Evolutionary conservation across 1,284 basidiomycete genomes (phyloP), one percentile per base, ranked within the genome.

Genomic region (Malassezia sympodialis): DNA sequence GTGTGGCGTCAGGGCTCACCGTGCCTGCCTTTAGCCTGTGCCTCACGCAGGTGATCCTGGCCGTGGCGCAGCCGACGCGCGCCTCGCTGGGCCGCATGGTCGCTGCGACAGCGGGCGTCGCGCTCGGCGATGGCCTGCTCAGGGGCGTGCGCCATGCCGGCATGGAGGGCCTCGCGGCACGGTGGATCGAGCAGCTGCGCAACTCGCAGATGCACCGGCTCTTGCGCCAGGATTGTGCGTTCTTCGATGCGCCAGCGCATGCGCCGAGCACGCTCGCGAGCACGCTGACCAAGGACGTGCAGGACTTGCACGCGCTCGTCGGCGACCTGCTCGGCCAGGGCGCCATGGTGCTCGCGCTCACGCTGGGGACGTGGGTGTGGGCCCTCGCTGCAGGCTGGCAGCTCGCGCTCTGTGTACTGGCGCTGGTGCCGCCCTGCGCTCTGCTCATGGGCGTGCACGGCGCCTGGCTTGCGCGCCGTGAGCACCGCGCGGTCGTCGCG

Each of bases 11-110:
- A 58, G 91, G 91, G 23, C 80, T 85, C 0, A 83, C 87, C 78
- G 93, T 88, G 0, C 93, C 93, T 0, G 65, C 93, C 41, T 98
- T 96, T 79, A 91, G 91, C 0, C 89, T 81, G 78, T 80, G 90
- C 61, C 83, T 96, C 58, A 86, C 89, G 11, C 81, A 82, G 28
- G 81, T 96, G 24, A 81, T 96, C 66, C 83, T 83, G 19, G 37
- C 27, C 8, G 21, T 54, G 0, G 53, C 40, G n/a, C 32, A 43
- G 23, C 23, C 27, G 2, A 19, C 19, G 12, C n/a, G 35, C 12
- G 17, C 34, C 4, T 75, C 76, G 5, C 53, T 77, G 5, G 68
- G 49, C 31, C 21, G 26, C 10, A 21, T 51, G 35, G n/a, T 57
- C 77, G 54, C 76, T 83, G 4, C 81, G 94, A 27, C 81, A 81